A percentile compares a stretch with the other conserved stretches of the same genome.
These are phyloP conservation scores for Backusella psychrophila DNA, from an alignment of 192 early-diverging fungal species.

Conservation along the genomic window DNA sequence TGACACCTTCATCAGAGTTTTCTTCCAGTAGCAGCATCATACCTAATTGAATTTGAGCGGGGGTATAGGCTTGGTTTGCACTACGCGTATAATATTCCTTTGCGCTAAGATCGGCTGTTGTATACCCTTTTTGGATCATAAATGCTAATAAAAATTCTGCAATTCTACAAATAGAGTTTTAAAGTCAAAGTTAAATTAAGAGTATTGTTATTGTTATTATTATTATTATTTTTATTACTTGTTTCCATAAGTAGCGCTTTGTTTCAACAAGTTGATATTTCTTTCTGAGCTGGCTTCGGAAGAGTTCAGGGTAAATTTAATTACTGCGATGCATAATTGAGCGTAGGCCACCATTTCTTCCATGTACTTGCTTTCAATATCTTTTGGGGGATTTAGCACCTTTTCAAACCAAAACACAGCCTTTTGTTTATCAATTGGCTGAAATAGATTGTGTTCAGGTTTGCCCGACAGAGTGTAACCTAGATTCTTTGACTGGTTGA, in stretches of 20 bases:
- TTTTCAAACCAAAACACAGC: slow-evolving; percentile 30
- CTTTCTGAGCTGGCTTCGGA: slow-evolving; percentile 11
- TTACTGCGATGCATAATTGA: slow-evolving; percentile 27
- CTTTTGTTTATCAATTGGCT: slow-evolving; percentile 18
- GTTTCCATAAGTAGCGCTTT: slow-evolving; percentile 32
- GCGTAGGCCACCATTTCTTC: slow-evolving; percentile 14
- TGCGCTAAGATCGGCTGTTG: slow-evolving; percentile 7
- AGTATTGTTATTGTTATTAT: slow-evolving; percentile 1
- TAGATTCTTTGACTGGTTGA: neutral
- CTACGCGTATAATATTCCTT: slow-evolving; percentile 31
- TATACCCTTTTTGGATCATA: slow-evolving; percentile 17
- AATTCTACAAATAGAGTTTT: neutral
- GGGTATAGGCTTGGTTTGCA: slow-evolving; percentile 30
- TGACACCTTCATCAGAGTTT: slow-evolving; percentile 20
- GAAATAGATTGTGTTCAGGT: neutral
- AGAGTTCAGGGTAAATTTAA: slow-evolving; percentile 11
- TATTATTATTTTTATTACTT: slow-evolving; percentile 26
- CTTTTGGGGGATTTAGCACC: neutral
- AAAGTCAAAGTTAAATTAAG: neutral
- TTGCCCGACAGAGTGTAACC: neutral
- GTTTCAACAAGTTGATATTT: slow-evolving; percentile 22
- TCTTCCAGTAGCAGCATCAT: slow-evolving; percentile 22
- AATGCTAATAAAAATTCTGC: slow-evolving; percentile 8
- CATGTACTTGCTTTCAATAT: neutral
- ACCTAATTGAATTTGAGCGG: slow-evolving; percentile 34